Percentiles rank a stretch among this genome's conserved stretches.
Conservation (phyloP, 2,329 filamentous ascomycete genomes). For the Colletotrichum orchidophilum region DNA sequence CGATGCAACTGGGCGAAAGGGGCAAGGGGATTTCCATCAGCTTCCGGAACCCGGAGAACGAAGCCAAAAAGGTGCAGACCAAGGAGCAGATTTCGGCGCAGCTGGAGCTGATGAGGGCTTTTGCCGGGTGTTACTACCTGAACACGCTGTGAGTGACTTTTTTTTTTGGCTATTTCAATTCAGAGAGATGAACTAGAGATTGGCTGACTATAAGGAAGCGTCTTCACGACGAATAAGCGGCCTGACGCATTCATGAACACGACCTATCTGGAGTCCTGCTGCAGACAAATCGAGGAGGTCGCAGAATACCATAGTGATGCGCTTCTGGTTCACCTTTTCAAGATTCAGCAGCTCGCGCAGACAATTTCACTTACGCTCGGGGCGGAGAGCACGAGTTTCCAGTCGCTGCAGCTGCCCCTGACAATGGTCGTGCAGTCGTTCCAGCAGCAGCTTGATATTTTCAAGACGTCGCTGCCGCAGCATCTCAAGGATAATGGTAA, state of each 20-base stretch:
- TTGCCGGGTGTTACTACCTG: constrained; percentile 60
- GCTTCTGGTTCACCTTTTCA: constrained; percentile 55
- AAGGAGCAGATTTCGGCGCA: constrained; percentile 39
- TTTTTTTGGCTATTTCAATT: too few species aligned
- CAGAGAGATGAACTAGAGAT: background rate
- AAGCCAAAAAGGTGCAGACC: constrained; percentile 17
- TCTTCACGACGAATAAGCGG: constrained; percentile 57
- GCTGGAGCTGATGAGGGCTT: constrained; percentile 57
- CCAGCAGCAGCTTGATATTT: constrained; percentile 53
- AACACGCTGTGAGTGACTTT: constrained; percentile 53
- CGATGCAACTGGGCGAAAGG: constrained; percentile 24
- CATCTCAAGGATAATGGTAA: constrained; percentile 47
- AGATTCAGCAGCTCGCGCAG: constrained; percentile 58
- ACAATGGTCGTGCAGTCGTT: constrained; percentile 53
- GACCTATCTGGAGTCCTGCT: constrained; percentile 53
- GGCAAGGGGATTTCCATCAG: constrained; percentile 28
- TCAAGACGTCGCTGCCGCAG: constrained; percentile 47
- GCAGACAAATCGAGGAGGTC: constrained; percentile 50
- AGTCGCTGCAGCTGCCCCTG: constrained; percentile 50
- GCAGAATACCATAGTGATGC: constrained; percentile 55
- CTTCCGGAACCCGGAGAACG: background rate
- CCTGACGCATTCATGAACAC: constrained; percentile 59
- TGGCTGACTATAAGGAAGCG: constrained; percentile 32
- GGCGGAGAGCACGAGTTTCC: constrained; percentile 37
- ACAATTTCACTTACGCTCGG: constrained; percentile 53